Evolutionary conservation across 805 yeast genomes (phyloP).

Genomic region (Lipomyces starkeyi): DNA sequence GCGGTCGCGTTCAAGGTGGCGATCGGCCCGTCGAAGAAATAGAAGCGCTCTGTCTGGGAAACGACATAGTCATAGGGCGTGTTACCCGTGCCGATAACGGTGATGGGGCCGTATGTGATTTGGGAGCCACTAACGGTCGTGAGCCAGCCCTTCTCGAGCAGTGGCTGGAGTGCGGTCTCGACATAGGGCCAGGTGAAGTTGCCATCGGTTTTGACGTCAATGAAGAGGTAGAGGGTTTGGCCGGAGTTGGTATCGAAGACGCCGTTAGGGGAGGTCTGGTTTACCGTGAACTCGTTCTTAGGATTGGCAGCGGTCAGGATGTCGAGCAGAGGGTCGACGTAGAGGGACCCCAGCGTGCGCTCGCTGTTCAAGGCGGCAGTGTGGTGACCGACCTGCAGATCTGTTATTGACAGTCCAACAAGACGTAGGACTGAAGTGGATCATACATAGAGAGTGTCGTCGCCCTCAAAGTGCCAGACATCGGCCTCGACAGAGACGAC

Average conservation of each 20-base stretch:
- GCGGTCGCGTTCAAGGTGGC: slow-evolving; percentile 35
- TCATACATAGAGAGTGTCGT: slow-evolving; percentile 44
- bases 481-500: slow-evolving; percentile 61
- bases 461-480: slow-evolving; percentile 55
- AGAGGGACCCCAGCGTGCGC: slow-evolving; percentile 56
- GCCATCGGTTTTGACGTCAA: slow-evolving; percentile 64
- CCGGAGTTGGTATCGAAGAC: slow-evolving; percentile 55
- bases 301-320: slow-evolving; percentile 58
- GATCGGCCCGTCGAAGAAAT: slow-evolving; percentile 63
- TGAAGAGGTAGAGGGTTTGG: slow-evolving; percentile 62
- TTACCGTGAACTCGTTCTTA: slow-evolving; percentile 34
- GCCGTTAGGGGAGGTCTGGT: slow-evolving; percentile 41
- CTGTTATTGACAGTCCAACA: slow-evolving; percentile 37
- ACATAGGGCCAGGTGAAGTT: slow-evolving; percentile 55
- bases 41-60: slow-evolving; percentile 44
- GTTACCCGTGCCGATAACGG: slow-evolving; percentile 70
- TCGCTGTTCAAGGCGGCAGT: slow-evolving; percentile 53
- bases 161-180: slow-evolving; percentile 53
- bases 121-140: slow-evolving; percentile 50
- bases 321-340: slow-evolving; percentile 58
- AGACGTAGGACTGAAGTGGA: not conserved
- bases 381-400: slow-evolving; percentile 65
- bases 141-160: slow-evolving; percentile 57
- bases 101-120: slow-evolving; percentile 59
- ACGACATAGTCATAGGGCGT: slow-evolving; percentile 55